Percentiles rank a stretch among this genome's conserved stretches.
Evolutionary conservation across 352 stramenopile species (phyloP).

Genomic region (Pythium aquatile): DNA sequence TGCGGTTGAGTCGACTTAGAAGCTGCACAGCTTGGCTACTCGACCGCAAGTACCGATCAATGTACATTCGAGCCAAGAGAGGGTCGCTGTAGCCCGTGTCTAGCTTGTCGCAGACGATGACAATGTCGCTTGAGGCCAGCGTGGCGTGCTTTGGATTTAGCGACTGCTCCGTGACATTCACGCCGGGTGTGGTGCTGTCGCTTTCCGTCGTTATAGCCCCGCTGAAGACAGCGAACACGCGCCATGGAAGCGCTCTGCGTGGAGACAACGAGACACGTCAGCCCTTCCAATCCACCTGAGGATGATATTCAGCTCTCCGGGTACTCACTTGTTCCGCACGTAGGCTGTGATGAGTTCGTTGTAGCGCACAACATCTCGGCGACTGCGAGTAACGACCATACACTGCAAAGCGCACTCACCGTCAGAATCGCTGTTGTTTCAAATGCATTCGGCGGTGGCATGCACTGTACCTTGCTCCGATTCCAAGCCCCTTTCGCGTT

Average conservation of each 20-base stretch:
- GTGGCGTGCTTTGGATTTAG: constrained; percentile 56
- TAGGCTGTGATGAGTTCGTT: constrained; percentile 61
- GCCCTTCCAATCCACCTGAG: not conserved
- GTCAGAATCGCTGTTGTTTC: not conserved
- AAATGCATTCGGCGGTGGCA: no score
- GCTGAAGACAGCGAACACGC: constrained; percentile 74
- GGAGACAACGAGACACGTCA: not conserved
- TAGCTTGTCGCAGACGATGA: constrained; percentile 87
- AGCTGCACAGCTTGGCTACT: constrained; percentile 75
- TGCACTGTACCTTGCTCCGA: constrained; percentile 33
- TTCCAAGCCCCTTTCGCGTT: constrained; percentile 24
- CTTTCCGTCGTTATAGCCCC: constrained; percentile 32
- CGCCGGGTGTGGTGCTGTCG: constrained; percentile 11
- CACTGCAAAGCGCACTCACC: constrained; percentile 33
- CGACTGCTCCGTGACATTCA: constrained; percentile 55
- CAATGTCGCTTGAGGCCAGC: constrained; percentile 58
- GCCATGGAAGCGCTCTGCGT: constrained; percentile 44
- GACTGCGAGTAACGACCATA: constrained; percentile 79
- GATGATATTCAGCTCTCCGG: not conserved
- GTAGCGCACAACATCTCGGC: constrained; percentile 79
- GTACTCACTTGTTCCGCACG: constrained; percentile 43
- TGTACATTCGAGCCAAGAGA: constrained; percentile 71
- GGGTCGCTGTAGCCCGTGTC: constrained; percentile 86
- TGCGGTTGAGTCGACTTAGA: constrained; percentile 77
- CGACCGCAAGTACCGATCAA: constrained; percentile 72